phyloP scores from a whole-genome alignment of 768 basidiomycete genomes.

The Asterophora parasitica region DNA sequence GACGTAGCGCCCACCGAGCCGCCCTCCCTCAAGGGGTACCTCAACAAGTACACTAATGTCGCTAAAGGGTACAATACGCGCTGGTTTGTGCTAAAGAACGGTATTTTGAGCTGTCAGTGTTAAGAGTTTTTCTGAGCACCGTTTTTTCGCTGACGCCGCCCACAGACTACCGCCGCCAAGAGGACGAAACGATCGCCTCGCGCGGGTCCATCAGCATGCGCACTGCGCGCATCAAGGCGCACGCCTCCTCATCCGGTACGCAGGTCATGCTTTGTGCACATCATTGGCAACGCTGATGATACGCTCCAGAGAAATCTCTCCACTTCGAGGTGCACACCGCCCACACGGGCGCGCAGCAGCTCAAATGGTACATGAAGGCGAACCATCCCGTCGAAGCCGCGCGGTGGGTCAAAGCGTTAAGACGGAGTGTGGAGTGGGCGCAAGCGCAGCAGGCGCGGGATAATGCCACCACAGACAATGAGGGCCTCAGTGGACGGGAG shows the following conservation, averaged over 20 bases:
- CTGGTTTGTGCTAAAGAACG: constrained; percentile 90
- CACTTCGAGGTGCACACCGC: constrained; percentile 81
- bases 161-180: constrained; percentile 81
- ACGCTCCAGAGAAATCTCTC: constrained; percentile 53
- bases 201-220: constrained; percentile 89
- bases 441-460: too few relatives aligned
- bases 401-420: constrained; percentile 79
- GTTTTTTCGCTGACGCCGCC: background rate
- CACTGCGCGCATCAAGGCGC: constrained; percentile 57
- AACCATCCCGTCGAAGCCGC: constrained; percentile 87
- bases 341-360: constrained; percentile 45
- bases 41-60: constrained; percentile 92
- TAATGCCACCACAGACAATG: too few relatives aligned
- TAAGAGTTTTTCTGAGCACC: too few relatives aligned
- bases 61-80: constrained; percentile 84
- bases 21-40: constrained; percentile 66
- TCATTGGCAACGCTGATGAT: too few relatives aligned
- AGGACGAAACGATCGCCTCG: constrained; percentile 81
- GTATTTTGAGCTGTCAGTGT: constrained; percentile 75
- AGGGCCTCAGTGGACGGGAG: too few relatives aligned
- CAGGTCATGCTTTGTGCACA: too few relatives aligned
- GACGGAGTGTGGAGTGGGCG: constrained; percentile 66
- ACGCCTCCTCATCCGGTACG: too few relatives aligned
- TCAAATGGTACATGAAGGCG: constrained; percentile 82
- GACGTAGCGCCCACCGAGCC: constrained; percentile 36